Percentiles rank a stretch among this genome's conserved stretches.
Conservation (phyloP, 345 rosid species). For the Euphorbia peplus region DNA sequence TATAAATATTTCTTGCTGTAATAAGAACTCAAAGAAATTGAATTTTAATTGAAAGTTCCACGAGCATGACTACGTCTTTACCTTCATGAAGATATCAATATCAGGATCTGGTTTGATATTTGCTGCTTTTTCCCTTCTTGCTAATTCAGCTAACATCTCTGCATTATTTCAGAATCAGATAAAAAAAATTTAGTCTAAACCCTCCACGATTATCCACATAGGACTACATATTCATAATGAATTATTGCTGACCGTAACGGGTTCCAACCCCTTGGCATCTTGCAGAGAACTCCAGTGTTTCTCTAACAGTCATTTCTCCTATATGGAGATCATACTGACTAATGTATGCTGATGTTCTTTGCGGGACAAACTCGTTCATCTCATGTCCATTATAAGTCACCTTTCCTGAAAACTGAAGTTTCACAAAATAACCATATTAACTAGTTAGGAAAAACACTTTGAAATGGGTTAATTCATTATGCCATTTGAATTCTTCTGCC, state of each 20-base stretch:
- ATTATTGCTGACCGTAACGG: slow-evolving; percentile 42
- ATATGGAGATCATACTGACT: slow-evolving; percentile 60
- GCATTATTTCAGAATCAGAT: slow-evolving; percentile 16
- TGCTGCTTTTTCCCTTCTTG: slow-evolving; percentile 78
- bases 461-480: not conserved
- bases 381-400: slow-evolving; percentile 62
- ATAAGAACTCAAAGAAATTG: not conserved
- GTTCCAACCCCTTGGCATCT: slow-evolving; percentile 67
- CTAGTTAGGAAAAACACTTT: not conserved
- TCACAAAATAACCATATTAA: not conserved
- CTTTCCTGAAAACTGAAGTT: slow-evolving; percentile 49
- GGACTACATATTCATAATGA: not conserved
- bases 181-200: not conserved
- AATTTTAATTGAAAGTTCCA: slow-evolving; percentile 5
- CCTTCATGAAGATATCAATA: slow-evolving; percentile 86
- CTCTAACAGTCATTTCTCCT: slow-evolving; percentile 65
- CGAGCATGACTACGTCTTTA: slow-evolving; percentile 36
- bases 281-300: slow-evolving; percentile 59
- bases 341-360: slow-evolving; percentile 58
- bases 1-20: not conserved
- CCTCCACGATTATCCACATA: not conserved
- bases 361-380: slow-evolving; percentile 64
- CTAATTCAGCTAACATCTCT: slow-evolving; percentile 73
- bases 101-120: slow-evolving; percentile 85
- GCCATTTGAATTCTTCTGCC: not conserved